Evolutionary conservation across 2,329 filamentous ascomycete genomes (phyloP), one percentile per base, ranked within the genome.

Genomic region (Stemphylium lycopersici): DNA sequence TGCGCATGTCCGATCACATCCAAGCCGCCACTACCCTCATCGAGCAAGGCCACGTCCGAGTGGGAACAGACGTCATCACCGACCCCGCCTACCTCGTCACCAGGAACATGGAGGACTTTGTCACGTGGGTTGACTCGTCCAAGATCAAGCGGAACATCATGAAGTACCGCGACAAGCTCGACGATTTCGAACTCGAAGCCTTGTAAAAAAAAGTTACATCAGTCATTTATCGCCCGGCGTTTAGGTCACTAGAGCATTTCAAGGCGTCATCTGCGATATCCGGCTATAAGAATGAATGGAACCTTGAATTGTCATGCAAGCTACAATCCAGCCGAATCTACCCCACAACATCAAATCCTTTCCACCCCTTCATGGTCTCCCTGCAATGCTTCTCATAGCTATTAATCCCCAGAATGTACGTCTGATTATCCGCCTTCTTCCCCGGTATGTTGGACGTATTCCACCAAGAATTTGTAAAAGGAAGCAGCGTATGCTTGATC

Each of bases 61-160:
- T 96, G 1, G 93, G 93, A 11, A 93, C 91, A 0, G 91, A 97
- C 71, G 90, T 93, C 1, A 84, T 97, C 22, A 96, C 90, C 2
- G 93, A 98, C 73, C 87, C 92, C 24, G 93, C 92, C 0, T 97
- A 92, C 69, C 77, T 97, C 48, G 91, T 98, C 6, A 95, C 91
- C 42, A 78, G 93, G 62, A 90, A 87, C 57, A 91, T 96, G 84
- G 93, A 98, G 78, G 93, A 98, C 78, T 96, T 96, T 74, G 90
- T 98, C 15, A 97, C 93, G 0, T 98, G 93, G 93, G 89, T 93
- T 8, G 90, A 96, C 68, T 91, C 91, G 56, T 96, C 91, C 77
- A 97, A 97, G 89, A 93, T 98, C 76, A 96, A 96, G 88, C 85
- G 90, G 72, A 95, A 92, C 73, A 96, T 97, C 61, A 88, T 96